Evolutionary conservation across 306 rosid species (phyloP), one percentile per base, ranked within the genome.

Genomic region (Nissolia schottii): DNA sequence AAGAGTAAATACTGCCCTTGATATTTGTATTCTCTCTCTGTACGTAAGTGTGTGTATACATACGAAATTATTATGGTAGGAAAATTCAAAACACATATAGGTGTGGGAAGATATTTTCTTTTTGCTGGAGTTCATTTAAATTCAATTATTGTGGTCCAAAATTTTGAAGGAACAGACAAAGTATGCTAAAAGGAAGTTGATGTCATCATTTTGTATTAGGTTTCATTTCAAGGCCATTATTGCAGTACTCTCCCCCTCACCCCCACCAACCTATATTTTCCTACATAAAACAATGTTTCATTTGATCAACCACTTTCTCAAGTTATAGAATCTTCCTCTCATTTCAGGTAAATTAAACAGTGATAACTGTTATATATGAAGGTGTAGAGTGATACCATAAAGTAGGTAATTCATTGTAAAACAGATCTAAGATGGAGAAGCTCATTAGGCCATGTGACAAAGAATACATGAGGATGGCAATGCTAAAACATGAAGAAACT

Each of bases 381-480:
- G 65, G 34, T 13, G 71, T n/a, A n/a, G 25, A 29, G n/a, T n/a
- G 59, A 37, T 62, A 19, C 24, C 37, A 54, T 51, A 67, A 9
- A n/a, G 34, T 50, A 59, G 15, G 71, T 46, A 60, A 24, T 48
- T 49, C 1, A 23, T 43, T 19, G 75, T 37, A 60, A 62, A 45
- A 61, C 27, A 20, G 22, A 67, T 74, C 74, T 68, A 64, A 71
- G 31, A 92, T 88, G 98, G 94, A 88, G 86, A 88, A 82, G 75
- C 82, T 57, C 81, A 71, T 79, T 9, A 58, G 82, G 75, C 86
- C 87, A 58, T 63, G 75, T 72, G 88, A 92, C 45, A 92, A 76
- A 82, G 96, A 92, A 76, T 78, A 15, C 80, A 85, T 90, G 95
- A 87, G 80, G 79, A 82, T 87, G 83, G 90, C 91, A 76, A 90